Conservation (phyloP, 108 stramenopile species). For the Mediolabrus comicus region DNA sequence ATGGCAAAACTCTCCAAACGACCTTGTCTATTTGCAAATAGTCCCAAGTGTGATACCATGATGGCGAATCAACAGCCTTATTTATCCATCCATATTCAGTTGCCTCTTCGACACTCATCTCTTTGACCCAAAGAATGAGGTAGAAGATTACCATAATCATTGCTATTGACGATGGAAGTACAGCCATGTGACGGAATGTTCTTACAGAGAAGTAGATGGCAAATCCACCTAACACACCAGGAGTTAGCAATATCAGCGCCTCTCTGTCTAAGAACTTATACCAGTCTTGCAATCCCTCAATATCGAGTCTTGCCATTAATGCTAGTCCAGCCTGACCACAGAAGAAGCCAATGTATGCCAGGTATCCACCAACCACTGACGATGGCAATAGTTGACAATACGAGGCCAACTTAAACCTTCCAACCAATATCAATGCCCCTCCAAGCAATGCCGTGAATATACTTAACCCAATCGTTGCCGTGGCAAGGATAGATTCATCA, state of each 20-base stretch:
- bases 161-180: conserved; percentile 81
- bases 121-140: conserved; percentile 49
- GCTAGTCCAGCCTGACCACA: conserved; percentile 79
- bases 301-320: conserved; percentile 65
- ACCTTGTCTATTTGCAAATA: conserved; percentile 80
- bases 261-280: conserved; percentile 34
- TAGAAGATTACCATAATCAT: conserved; percentile 82
- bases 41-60: conserved; percentile 86
- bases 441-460: conserved; percentile 87
- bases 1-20: conserved; percentile 71
- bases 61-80: conserved; percentile 48
- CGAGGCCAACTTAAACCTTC: conserved; percentile 79
- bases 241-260: conserved; percentile 55
- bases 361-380: conserved; percentile 95
- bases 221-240: conserved; percentile 83
- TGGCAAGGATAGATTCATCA: conserved; percentile 68
- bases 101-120: conserved; percentile 64
- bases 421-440: conserved; percentile 75
- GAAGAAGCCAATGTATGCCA: conserved; percentile 98
- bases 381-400: conserved; percentile 93
- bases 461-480: conserved; percentile 75
- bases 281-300: conserved; percentile 62
- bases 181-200: conserved; percentile 72
- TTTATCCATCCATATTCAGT: conserved; percentile 83
- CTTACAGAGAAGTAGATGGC: conserved; percentile 72